phyloP scores from a whole-genome alignment of 257 asterid species.

The Solanum sparsipilum region DNA sequence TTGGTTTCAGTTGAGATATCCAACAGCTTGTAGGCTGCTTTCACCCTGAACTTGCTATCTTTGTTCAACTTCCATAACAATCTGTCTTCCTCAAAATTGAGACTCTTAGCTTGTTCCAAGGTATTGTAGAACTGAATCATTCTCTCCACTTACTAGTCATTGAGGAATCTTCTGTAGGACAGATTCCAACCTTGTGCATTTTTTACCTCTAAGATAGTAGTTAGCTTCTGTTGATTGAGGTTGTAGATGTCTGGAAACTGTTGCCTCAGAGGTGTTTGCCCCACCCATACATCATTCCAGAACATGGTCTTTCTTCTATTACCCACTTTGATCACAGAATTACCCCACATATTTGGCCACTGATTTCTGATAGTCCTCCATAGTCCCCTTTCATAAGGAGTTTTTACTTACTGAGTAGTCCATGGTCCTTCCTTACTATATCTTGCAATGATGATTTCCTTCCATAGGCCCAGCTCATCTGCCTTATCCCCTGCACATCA shows the following conservation, averaged over 20 bases:
- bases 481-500: neutral
- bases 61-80: too few species aligned
- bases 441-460: neutral
- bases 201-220: neutral
- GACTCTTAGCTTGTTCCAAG: too few species aligned
- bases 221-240: neutral
- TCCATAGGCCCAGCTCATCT: neutral
- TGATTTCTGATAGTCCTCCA: too few species aligned
- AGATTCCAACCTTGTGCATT: neutral
- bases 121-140: too few species aligned
- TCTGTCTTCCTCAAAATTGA: too few species aligned
- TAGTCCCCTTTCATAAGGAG: too few species aligned
- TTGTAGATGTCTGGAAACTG: neutral
- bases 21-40: too few species aligned
- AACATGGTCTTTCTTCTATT: neutral
- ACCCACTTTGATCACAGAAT: neutral
- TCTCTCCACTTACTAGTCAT: too few species aligned
- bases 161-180: too few species aligned
- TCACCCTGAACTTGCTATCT: too few species aligned
- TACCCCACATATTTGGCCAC: neutral
- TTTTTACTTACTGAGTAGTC: too few species aligned
- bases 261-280: neutral
- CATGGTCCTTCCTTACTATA: neutral
- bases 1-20: too few species aligned
- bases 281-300: neutral